Evolutionary conservation across 371 early-diverging fungal species (phyloP), one percentile per base, ranked within the genome.

Genomic region (Blakeslea trispora): DNA sequence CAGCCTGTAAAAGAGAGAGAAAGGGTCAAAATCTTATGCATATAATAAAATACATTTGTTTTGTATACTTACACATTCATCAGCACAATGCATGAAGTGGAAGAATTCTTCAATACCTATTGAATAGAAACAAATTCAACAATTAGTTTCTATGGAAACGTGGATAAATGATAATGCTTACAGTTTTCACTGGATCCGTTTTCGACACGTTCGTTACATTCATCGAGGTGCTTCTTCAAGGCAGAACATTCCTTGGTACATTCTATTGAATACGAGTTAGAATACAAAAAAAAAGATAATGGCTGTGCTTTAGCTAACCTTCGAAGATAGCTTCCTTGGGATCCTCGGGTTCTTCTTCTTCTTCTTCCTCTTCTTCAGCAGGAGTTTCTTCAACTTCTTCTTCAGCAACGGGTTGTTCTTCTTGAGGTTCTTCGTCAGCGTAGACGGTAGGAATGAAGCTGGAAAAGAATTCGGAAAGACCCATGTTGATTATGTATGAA

Each of bases 51-150:
- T n/a, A n/a, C n/a, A n/a, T n/a, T n/a, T n/a, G n/a, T n/a, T n/a
- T n/a, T n/a, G n/a, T n/a, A n/a, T n/a, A 77, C 78, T 74, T 81
- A 81, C 81, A 63, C 81, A 81, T 61, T 70, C 73, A 53, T 81
- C 79, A 58, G 77, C 79, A 58, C 79, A 79, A 68, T 81, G 82
- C 77, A 78, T 75, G 46, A 75, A 74, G 70, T 81, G 82, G 68
- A 81, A 81, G 67, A 81, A 79, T 55, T 81, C 82, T 55, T 81
- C 82, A 59, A 81, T 72, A 71, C 80, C 80, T 79, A 64, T 47
- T 47, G 21, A 45, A n/a, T 28, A 28, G 7, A 40, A 24, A 23
- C 24, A n/a, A 32, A 17, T 24, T 18, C 34, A 11, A 48, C 17
- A 17, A 9, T 18, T 13, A 10, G n/a, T 11, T n/a, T 31, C n/a